A percentile compares a stretch with the other conserved stretches of the same genome.
phyloP scores from a whole-genome alignment of 257 asterid genomes.

The Ilex asprella region DNA sequence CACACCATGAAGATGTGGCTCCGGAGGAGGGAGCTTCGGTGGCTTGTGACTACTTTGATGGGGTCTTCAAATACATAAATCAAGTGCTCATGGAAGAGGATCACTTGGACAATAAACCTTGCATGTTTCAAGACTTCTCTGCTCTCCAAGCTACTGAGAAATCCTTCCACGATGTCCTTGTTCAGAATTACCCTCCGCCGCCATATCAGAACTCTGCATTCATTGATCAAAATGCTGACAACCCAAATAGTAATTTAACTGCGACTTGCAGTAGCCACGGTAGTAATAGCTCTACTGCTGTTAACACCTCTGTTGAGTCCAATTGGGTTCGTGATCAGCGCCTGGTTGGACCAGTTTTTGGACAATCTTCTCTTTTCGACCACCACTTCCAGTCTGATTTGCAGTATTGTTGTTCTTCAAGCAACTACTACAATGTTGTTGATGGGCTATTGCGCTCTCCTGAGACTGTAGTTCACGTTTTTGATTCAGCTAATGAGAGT shows the following conservation, averaged over 20 bases:
- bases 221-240: neutral
- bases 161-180: too few species aligned
- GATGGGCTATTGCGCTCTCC: too few species aligned
- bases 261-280: neutral
- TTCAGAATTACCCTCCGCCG: neutral
- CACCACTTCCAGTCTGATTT: too few species aligned
- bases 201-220: neutral
- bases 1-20: too few species aligned
- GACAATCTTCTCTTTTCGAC: too few species aligned
- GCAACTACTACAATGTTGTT: too few species aligned
- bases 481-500: too few species aligned
- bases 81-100: slow-evolving; percentile 38
- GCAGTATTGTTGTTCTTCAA: too few species aligned
- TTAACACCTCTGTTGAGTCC: neutral
- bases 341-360: too few species aligned
- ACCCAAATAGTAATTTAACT: neutral
- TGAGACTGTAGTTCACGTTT: too few species aligned
- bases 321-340: neutral
- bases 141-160: neutral
- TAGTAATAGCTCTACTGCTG: neutral
- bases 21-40: neutral
- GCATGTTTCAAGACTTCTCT: slow-evolving; percentile 14
- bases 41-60: slow-evolving; percentile 15
- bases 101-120: slow-evolving; percentile 26
- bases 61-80: slow-evolving; percentile 23